Conservation (phyloP, 139 green algal species). For the Asterochloris sp. region DNA sequence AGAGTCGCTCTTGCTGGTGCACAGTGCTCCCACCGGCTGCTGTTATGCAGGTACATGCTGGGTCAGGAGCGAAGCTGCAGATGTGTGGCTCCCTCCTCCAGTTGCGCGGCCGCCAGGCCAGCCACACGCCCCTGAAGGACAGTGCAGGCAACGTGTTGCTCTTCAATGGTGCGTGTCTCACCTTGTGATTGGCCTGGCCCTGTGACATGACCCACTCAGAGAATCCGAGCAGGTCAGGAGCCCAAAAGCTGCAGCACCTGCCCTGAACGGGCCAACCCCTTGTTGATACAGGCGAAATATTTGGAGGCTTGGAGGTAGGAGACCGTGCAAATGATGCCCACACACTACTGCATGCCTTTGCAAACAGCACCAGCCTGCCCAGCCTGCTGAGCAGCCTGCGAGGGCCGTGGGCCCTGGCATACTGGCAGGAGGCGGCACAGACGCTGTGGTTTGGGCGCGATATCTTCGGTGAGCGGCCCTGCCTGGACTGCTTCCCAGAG, state of each 20-base stretch:
- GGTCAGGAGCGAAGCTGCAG: neutral
- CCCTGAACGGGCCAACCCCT: neutral
- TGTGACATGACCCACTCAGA: neutral
- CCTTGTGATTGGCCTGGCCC: neutral
- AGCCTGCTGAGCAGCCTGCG: constrained; percentile 42
- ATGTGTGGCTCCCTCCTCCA: constrained; percentile 66
- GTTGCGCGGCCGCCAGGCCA: constrained; percentile 39
- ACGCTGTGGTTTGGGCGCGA: constrained; percentile 76
- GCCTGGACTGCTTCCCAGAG: neutral
- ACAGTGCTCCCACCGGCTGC: neutral
- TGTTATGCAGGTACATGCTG: constrained; percentile 1
- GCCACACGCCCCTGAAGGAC: constrained; percentile 14
- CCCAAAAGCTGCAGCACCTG: neutral
- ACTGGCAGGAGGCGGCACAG: constrained; percentile 53
- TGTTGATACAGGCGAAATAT: constrained; percentile 53
- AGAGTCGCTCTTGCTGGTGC: neutral
- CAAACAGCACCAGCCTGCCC: neutral
- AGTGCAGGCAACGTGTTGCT: constrained; percentile 53
- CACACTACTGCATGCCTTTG: constrained; percentile 41
- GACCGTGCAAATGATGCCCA: constrained; percentile 47
- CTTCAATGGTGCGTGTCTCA: constrained; percentile 58
- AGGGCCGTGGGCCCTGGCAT: constrained; percentile 80
- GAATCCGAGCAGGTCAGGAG: neutral
- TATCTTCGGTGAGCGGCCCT: constrained; percentile 44
- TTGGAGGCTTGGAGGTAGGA: constrained; percentile 43